Conservation (phyloP, 257 asterid species). For the Fraxinus pennsylvanica region DNA sequence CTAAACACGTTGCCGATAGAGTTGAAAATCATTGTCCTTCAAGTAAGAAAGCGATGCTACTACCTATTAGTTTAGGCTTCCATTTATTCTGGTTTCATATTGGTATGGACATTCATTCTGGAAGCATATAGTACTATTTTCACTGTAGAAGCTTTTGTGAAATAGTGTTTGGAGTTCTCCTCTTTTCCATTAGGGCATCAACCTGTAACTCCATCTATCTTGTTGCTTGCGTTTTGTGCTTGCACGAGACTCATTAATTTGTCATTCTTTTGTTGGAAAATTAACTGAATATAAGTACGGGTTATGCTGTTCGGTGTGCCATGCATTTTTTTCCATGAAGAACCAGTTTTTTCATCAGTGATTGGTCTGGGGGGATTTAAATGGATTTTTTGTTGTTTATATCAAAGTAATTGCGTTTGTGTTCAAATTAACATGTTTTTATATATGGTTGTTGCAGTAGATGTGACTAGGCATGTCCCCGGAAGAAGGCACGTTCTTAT, state of each 20-base stretch:
- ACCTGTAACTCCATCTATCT: background rate
- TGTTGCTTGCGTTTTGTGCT: background rate
- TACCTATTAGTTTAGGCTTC: constrained; percentile 15
- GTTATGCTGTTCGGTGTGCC: background rate
- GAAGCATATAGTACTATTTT: background rate
- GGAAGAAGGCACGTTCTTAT: constrained; percentile 40
- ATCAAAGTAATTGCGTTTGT: constrained; percentile 1
- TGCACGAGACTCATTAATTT: background rate
- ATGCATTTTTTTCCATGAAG: background rate
- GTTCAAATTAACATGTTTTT: constrained; percentile 13
- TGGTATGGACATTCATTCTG: constrained; percentile 6
- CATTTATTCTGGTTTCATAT: constrained; percentile 1
- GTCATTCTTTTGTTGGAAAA: background rate
- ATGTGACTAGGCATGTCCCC: constrained; percentile 30
- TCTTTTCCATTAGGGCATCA: constrained; percentile 11
- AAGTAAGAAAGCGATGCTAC: constrained; percentile 46
- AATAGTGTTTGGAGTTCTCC: background rate
- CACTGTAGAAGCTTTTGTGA: background rate
- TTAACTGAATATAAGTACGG: background rate
- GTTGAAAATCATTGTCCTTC: constrained; percentile 39
- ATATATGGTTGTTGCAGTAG: constrained; percentile 35
- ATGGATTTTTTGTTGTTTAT: constrained; percentile 20
- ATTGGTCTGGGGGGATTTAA: background rate
- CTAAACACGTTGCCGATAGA: constrained; percentile 32
- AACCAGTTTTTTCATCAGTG: background rate